Percentiles rank a stretch among this genome's conserved stretches.
Evolutionary conservation across 805 yeast genomes (phyloP).

Genomic region (Spathaspora gorwiae): DNA sequence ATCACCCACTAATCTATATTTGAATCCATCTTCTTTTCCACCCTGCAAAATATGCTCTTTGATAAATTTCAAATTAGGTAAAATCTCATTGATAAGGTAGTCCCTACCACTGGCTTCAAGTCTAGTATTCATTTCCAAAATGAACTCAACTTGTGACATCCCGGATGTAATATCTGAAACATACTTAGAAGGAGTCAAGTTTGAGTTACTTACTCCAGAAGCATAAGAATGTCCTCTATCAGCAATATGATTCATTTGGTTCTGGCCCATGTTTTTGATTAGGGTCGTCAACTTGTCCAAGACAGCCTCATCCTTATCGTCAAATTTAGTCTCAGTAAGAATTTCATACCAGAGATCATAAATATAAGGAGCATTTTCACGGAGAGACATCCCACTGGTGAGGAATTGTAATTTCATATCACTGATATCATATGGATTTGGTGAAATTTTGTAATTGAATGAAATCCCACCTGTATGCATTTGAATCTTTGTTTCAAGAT

Average conservation of each 20-base stretch:
- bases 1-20: constrained; percentile 58
- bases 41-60: constrained; percentile 32
- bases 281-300: constrained; percentile 67
- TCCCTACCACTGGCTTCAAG: constrained; percentile 38
- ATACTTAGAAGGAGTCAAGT: constrained; percentile 54
- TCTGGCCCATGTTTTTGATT: constrained; percentile 69
- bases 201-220: constrained; percentile 58
- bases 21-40: constrained; percentile 22
- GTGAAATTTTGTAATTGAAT: constrained; percentile 52
- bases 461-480: constrained; percentile 80
- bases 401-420: constrained; percentile 51
- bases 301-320: constrained; percentile 23
- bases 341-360: constrained; percentile 66
- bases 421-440: constrained; percentile 48
- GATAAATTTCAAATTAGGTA: constrained; percentile 59
- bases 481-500: constrained; percentile 80
- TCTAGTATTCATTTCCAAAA: constrained; percentile 53
- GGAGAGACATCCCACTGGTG: constrained; percentile 66
- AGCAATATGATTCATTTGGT: constrained; percentile 73
- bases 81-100: constrained; percentile 41
- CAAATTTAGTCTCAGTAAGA: constrained; percentile 64
- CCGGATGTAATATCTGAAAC: constrained; percentile 67
- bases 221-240: constrained; percentile 89
- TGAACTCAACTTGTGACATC: constrained; percentile 68
- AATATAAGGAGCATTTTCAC: constrained; percentile 55